Conservation (phyloP, 1,139 yeast genomes). For the Protomyces arabidopsidicola region DNA sequence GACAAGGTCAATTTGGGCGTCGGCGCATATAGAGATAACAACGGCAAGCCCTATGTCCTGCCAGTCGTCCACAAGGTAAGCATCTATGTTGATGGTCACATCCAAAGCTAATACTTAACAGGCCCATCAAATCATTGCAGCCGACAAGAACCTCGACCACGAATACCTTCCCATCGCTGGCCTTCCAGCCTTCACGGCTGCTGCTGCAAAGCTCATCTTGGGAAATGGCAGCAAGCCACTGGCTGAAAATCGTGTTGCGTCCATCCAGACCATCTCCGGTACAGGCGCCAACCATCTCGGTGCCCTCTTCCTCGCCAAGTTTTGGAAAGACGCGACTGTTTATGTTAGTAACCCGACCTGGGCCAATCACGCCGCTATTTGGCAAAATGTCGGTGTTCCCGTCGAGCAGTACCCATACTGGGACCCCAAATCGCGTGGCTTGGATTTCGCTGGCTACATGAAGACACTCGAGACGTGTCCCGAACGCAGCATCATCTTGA, state of each 20-base stretch:
- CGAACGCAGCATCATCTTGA: slow-evolving; percentile 58
- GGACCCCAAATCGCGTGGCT: slow-evolving; percentile 58
- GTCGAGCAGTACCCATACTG: slow-evolving; percentile 71
- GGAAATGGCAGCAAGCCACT: slow-evolving; percentile 46
- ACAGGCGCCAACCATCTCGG: slow-evolving; percentile 94
- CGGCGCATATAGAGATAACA: slow-evolving; percentile 85
- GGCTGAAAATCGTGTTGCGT: slow-evolving; percentile 40
- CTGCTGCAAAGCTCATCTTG: slow-evolving; percentile 74
- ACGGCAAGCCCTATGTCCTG: slow-evolving; percentile 82
- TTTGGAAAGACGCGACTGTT: slow-evolving; percentile 53
- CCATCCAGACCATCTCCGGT: slow-evolving; percentile 86
- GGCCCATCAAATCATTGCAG: slow-evolving; percentile 55
- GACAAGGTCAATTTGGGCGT: slow-evolving; percentile 65
- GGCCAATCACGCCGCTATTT: slow-evolving; percentile 91
- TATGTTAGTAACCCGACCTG: slow-evolving; percentile 90
- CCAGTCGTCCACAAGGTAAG: slow-evolving; percentile 75
- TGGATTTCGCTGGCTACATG: slow-evolving; percentile 51
- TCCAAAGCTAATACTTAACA: slow-evolving; percentile 39
- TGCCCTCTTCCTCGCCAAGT: slow-evolving; percentile 57
- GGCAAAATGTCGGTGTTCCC: slow-evolving; percentile 61
- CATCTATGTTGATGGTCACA: slow-evolving; percentile 45
- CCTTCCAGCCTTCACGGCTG: slow-evolving; percentile 60
- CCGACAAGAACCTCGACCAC: slow-evolving; percentile 69
- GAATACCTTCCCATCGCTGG: slow-evolving; percentile 89
- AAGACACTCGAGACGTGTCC: slow-evolving; percentile 38